Evolutionary conservation across 2,329 filamentous ascomycete genomes (phyloP).

Genomic region (Penicillium sclerotigenum): DNA sequence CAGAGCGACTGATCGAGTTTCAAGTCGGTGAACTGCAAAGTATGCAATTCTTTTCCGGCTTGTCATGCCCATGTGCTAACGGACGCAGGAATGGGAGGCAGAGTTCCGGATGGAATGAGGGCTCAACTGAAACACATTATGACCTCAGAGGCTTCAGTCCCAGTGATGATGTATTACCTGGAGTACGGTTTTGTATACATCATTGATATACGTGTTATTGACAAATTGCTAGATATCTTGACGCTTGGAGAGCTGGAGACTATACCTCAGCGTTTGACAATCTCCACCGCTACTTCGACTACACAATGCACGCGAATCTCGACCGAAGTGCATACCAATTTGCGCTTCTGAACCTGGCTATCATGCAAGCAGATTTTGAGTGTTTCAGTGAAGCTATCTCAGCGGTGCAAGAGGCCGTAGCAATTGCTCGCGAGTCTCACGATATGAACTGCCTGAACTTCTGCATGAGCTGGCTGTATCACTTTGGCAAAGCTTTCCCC

Average conservation of each 20-base stretch:
- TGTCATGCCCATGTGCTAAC: conserved; percentile 21
- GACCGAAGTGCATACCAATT: conserved; percentile 91
- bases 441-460: conserved; percentile 93
- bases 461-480: conserved; percentile 91
- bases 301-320: conserved; percentile 74
- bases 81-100: conserved; percentile 65
- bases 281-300: conserved; percentile 93
- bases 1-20: conserved; percentile 78
- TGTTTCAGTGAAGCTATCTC: conserved; percentile 86
- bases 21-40: conserved; percentile 86
- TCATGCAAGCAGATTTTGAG: conserved; percentile 92
- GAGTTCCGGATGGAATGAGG: conserved; percentile 72
- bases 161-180: conserved; percentile 73
- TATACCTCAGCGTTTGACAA: conserved; percentile 86
- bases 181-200: conserved; percentile 48
- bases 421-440: conserved; percentile 89
- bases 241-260: conserved; percentile 88
- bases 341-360: conserved; percentile 85
- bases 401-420: conserved; percentile 90
- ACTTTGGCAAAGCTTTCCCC: conserved; percentile 84
- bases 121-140: conserved; percentile 68
- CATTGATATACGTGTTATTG: not conserved
- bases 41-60: conserved; percentile 38
- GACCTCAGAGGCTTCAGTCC: conserved; percentile 63
- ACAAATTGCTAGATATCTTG: conserved; percentile 64